Conservation (phyloP, 2,329 filamentous ascomycete genomes). For the Colletotrichum brevisporum region DNA sequence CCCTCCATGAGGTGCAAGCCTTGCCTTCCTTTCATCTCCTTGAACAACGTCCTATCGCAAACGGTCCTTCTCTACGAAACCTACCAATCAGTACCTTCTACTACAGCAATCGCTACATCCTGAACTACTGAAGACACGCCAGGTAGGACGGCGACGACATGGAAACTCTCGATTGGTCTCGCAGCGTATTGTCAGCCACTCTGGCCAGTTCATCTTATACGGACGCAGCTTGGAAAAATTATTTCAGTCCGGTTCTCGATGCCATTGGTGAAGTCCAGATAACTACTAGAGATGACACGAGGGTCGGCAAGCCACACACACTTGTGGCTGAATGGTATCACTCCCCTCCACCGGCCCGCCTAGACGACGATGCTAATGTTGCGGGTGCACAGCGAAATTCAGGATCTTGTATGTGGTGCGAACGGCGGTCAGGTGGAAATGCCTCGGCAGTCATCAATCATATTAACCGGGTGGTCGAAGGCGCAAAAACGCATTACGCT, state of each 20-base stretch:
- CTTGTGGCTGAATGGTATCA: conserved; percentile 54
- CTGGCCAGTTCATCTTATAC: too few relatives aligned
- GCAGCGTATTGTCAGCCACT: too few relatives aligned
- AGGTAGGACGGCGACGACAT: conserved; percentile 43
- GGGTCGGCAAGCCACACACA: conserved; percentile 51
- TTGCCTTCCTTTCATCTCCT: too few relatives aligned
- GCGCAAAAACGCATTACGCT: too few relatives aligned
- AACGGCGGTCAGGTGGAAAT: too few relatives aligned
- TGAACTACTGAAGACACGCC: neutral
- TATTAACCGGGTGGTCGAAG: too few relatives aligned
- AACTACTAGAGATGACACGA: conserved; percentile 44
- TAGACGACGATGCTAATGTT: neutral
- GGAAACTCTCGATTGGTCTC: conserved; percentile 54
- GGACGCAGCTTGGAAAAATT: conserved; percentile 56
- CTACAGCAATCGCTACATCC: neutral
- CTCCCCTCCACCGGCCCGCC: neutral
- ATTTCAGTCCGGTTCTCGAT: conserved; percentile 54
- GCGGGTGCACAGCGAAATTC: conserved; percentile 49
- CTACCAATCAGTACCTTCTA: neutral
- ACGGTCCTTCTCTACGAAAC: too few relatives aligned
- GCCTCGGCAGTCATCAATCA: conserved; percentile 52
- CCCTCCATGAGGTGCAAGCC: too few relatives aligned
- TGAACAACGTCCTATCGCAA: too few relatives aligned
- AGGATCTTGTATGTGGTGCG: too few relatives aligned
- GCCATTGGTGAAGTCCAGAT: conserved; percentile 44